Base-by-base conservation (phyloP, 2,329 filamentous ascomycete genomes). In the Colletotrichum sp. region DNA sequence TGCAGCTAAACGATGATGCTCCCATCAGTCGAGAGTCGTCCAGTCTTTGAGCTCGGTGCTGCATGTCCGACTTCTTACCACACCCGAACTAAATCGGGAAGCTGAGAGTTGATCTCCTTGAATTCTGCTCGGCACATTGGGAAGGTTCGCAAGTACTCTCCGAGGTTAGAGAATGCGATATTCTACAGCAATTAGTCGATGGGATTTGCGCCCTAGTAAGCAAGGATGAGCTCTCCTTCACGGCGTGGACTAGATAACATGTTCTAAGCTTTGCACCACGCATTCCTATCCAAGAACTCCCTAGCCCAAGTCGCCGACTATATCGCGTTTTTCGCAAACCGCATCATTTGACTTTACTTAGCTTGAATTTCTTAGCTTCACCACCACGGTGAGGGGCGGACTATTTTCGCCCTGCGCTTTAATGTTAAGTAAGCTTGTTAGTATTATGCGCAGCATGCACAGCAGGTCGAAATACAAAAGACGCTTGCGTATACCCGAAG, bases 401-500 rank as follows among this genome's bases (percentile, higher is more conserved):
- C 5, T 3, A 36, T 38, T 15, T 8, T 52, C 13, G 8, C 13
- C n/a, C 18, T 24, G 26, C 6, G 13, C 10, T 43, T 6, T 16
- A 21, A 32, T 7, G 10, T 9, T 7, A 55, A 61, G 61, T 63
- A 75, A 72, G 38, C 52, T 43, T 75, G 30, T 67, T 72, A 3
- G 12, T 26, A n/a, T 48, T 55, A 30, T 67, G 61, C 36, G 52
- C 28, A n/a, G 52, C 28, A 63, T 61, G 15, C 61, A 70, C 0
- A 2, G 38, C 30, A 36, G 18, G 10, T 34, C 7, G 12, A 8
- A 13, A 12, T 43, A 26, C 28, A 43, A 30, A n/a, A 26, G n/a
- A 61, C 18, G 68, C 36, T 67, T 75, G 68, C 72, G 61, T 55
- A 26, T 26, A 24, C 48, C 13, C 6, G 15, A 57, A 66, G 36